Base-by-base conservation (phyloP, 805 yeast species). In the Lipomyces sp. region DNA sequence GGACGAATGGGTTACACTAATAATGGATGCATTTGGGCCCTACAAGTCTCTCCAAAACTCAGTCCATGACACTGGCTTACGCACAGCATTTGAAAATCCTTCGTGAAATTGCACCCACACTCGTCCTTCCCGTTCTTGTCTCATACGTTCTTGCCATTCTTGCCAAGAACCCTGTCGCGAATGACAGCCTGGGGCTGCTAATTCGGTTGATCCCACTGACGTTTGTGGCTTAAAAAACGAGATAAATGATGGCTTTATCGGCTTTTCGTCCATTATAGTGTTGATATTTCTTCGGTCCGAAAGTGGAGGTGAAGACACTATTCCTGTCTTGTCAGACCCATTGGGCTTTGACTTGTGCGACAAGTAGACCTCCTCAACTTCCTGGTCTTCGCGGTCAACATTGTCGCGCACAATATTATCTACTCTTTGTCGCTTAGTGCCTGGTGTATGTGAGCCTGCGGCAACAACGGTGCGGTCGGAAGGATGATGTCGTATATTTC, bases 81-180 rank as follows among this genome's bases (percentile, higher is more conserved):
- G 78, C 3, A 92, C 97, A 0, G 97, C 97, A 77, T 90, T 88
- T 10, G 95, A 88, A 74, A 87, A 92, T 0, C 97, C 97, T 76
- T 91, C 96, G 71, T 90, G 90, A 74, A 88, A 91, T 74, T 89
- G 90, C 15, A 92, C 88, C 97, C 97, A 92, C 60, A 85, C 81
- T 72, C 57, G 58, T 10, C 79, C 59, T 32, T 65, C 66, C 45
- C 65, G 71, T n/a, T 57, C 63, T 37, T 15, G 29, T 30, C 32
- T 50, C 54, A 48, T 15, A 32, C 35, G 30, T 11, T 64, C 65
- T 45, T 33, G 35, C 53, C 30, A 35, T n/a, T 37, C 63, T 30
- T 63, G 66, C 48, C 18, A n/a, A 6, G 69, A 65, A 11, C 33
- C 29, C 56, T 30, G 64, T 4, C 64, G 58, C 5, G 57, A 39